Evolutionary conservation across 257 asterid species (phyloP).

Genomic region (Salvia splendens): DNA sequence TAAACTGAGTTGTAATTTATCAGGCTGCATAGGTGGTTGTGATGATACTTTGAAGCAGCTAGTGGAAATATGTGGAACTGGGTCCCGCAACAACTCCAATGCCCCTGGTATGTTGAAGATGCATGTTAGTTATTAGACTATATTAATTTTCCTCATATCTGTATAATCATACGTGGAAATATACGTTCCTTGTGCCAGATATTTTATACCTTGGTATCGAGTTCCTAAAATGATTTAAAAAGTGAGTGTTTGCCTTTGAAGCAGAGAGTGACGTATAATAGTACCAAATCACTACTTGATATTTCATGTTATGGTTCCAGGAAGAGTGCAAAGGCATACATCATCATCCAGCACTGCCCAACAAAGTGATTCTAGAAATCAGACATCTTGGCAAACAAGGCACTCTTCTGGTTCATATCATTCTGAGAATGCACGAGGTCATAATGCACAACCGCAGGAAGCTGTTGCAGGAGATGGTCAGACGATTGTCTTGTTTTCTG

Average conservation of each 20-base stretch:
- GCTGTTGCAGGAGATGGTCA: slow-evolving; percentile 56
- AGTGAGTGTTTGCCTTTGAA: neutral
- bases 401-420: slow-evolving; percentile 55
- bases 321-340: slow-evolving; percentile 69
- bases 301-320: slow-evolving; percentile 42
- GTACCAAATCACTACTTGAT: slow-evolving; percentile 21
- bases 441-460: slow-evolving; percentile 46
- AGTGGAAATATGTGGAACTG: slow-evolving; percentile 89
- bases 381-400: slow-evolving; percentile 60
- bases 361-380: slow-evolving; percentile 58
- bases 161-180: neutral
- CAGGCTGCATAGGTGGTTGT: slow-evolving; percentile 99
- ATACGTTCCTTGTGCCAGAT: neutral
- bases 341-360: slow-evolving; percentile 55
- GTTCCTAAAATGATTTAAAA: neutral
- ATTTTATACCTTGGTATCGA: neutral
- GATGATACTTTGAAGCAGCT: slow-evolving; percentile 79
- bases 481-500: slow-evolving; percentile 30
- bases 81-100: slow-evolving; percentile 67
- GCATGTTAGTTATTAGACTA: neutral
- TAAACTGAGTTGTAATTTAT: slow-evolving; percentile 31
- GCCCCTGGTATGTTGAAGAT: slow-evolving; percentile 53
- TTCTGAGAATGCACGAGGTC: slow-evolving; percentile 53
- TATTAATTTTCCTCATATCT: slow-evolving; percentile 11
- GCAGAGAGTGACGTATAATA: neutral